Percentiles rank a stretch among this genome's conserved stretches.
phyloP scores from a whole-genome alignment of 2,329 filamentous ascomycete species.

The Ceratocystis harringtonii region DNA sequence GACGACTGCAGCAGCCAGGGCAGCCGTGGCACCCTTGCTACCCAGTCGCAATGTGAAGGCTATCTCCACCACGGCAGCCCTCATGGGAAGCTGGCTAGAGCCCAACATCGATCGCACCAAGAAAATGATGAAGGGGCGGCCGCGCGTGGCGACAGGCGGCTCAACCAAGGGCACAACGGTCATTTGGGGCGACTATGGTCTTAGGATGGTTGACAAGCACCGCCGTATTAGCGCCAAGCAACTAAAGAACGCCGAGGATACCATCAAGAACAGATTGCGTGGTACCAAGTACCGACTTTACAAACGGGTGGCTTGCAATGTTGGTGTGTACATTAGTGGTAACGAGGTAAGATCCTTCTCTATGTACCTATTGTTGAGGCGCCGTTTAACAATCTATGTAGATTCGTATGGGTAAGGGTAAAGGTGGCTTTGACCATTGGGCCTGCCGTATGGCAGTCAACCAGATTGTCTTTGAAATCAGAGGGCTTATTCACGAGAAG shows the following conservation, averaged over 20 bases:
- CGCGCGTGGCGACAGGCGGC: constrained; percentile 77
- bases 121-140: constrained; percentile 83
- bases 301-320: constrained; percentile 78
- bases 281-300: constrained; percentile 88
- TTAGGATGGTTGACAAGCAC: constrained; percentile 88
- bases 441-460: constrained; percentile 78
- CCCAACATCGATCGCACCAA: constrained; percentile 61
- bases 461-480: constrained; percentile 83
- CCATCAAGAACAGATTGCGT: constrained; percentile 74
- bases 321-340: constrained; percentile 87
- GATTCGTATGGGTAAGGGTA: constrained; percentile 98
- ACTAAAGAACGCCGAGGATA: constrained; percentile 82
- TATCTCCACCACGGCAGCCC: constrained; percentile 55
- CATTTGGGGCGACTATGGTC: constrained; percentile 87
- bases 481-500: constrained; percentile 86
- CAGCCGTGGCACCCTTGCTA: constrained; percentile 22
- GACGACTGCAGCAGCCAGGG: constrained; percentile 22
- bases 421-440: constrained; percentile 96
- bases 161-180: constrained; percentile 87
- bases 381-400: constrained; percentile 23
- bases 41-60: constrained; percentile 36
- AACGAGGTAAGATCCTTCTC: constrained; percentile 53
- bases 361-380: not conserved
- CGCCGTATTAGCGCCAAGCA: constrained; percentile 76
- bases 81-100: constrained; percentile 61